These are phyloP conservation scores for Macaranga tanarius DNA, from an alignment of 441 rosid species.

Conservation along the genomic window DNA sequence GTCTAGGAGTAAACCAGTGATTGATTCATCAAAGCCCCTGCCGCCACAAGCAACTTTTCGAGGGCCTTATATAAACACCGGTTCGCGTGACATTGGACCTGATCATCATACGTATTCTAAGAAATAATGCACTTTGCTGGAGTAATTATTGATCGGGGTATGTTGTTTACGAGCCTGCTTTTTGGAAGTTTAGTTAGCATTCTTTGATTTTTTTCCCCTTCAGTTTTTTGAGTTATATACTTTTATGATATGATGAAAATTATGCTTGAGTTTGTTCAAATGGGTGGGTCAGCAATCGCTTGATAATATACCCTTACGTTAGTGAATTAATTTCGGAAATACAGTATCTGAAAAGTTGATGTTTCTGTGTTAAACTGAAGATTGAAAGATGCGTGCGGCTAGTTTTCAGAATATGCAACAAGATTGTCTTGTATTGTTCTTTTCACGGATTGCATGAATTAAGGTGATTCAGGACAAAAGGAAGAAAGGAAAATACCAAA, in stretches of 20 bases:
- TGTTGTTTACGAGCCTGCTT: not conserved
- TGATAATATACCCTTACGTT: not conserved
- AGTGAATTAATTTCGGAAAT: not conserved
- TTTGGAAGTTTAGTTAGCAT: not conserved
- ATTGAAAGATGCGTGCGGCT: no score
- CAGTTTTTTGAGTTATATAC: not conserved
- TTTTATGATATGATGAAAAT: not conserved
- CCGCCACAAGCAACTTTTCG: conserved; percentile 95
- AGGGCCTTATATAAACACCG: conserved; percentile 93
- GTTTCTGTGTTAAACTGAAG: no score
- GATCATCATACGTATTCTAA: conserved; percentile 65
- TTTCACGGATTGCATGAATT: no score
- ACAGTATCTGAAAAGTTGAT: not conserved
- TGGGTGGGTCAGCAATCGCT: not conserved
- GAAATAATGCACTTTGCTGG: conserved; percentile 39
- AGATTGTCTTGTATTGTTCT: no score
- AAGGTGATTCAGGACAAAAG: not conserved
- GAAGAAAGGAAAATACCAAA: not conserved
- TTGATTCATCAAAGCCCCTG: conserved; percentile 78
- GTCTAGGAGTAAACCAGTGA: conserved; percentile 62
- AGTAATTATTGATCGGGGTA: not conserved
- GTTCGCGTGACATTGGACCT: conserved; percentile 91
- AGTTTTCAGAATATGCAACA: no score
- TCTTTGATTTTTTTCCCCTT: not conserved
- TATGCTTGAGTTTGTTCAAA: no score